Evolutionary conservation across 2,329 filamentous ascomycete genomes (phyloP).

Genomic region (Apiospora marii): DNA sequence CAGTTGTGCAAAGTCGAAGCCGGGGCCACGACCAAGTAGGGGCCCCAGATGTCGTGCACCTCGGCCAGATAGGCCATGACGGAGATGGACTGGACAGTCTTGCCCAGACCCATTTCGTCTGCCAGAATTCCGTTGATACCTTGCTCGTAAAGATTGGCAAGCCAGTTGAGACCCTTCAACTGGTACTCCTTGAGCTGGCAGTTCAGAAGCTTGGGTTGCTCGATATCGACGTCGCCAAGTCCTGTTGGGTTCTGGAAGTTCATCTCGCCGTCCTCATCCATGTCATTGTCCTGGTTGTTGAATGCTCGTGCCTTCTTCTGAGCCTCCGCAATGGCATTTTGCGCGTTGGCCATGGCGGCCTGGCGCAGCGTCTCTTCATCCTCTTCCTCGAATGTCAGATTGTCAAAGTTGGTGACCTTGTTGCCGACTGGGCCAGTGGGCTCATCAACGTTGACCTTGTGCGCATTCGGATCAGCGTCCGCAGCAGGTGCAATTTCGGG

Average conservation of each 20-base stretch:
- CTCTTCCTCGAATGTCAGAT: conserved; percentile 94
- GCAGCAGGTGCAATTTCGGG: conserved; percentile 70
- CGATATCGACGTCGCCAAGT: conserved; percentile 90
- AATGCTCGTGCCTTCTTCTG: conserved; percentile 93
- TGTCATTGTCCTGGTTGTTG: conserved; percentile 75
- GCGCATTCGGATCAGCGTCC: conserved; percentile 49
- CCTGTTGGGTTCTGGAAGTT: conserved; percentile 99
- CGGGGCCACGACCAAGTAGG: conserved; percentile 94
- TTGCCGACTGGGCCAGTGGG: conserved; percentile 61
- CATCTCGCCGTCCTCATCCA: conserved; percentile 95
- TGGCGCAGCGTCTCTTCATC: conserved; percentile 80
- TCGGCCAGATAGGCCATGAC: conserved; percentile 99
- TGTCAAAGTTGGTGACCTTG: conserved; percentile 93
- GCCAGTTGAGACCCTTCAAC: conserved; percentile 98
- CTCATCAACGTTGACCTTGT: conserved; percentile 58
- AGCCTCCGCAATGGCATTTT: conserved; percentile 93
- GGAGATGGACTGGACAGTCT: conserved; percentile 98
- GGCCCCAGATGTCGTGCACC: conserved; percentile 97
- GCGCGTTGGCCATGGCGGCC: conserved; percentile 94
- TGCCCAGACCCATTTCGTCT: conserved; percentile 99
- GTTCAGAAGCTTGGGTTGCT: conserved; percentile 92
- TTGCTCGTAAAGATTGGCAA: conserved; percentile 98
- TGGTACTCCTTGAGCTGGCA: conserved; percentile 98
- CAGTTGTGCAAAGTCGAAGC: conserved; percentile 98
- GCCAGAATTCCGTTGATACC: conserved; percentile 99